A percentile compares a stretch with the other conserved stretches of the same genome.
These are phyloP conservation scores for Populus euphratica DNA, from an alignment of 345 rosid species.

Conservation along the genomic window DNA sequence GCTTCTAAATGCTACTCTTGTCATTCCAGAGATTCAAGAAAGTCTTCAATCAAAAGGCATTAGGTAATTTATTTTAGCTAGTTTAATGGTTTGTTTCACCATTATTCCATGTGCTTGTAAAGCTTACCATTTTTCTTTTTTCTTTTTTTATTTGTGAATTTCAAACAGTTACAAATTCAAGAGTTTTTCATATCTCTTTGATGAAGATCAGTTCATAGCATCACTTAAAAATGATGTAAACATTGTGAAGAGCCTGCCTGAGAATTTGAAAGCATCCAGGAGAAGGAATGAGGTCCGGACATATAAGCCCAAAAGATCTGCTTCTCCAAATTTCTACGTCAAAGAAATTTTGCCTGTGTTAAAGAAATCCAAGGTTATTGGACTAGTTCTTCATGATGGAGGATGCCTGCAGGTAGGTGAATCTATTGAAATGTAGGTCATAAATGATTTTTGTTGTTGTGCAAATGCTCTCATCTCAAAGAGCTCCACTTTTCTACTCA, in stretches of 20 bases:
- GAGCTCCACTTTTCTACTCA: not conserved
- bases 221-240: constrained; percentile 80
- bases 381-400: constrained; percentile 71
- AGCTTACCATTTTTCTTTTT: constrained; percentile 3
- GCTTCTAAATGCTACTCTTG: constrained; percentile 99
- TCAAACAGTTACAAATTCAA: constrained; percentile 67
- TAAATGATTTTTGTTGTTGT: not conserved
- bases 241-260: constrained; percentile 69
- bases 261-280: constrained; percentile 69
- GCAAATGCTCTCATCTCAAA: not conserved
- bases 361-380: constrained; percentile 69
- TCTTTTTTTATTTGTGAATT: constrained; percentile 7
- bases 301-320: constrained; percentile 70
- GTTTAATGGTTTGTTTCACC: constrained; percentile 12
- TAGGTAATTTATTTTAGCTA: constrained; percentile 46
- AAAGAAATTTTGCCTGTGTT: constrained; percentile 72
- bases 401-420: constrained; percentile 83
- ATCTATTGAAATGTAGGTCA: constrained; percentile 1
- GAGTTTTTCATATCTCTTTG: constrained; percentile 92
- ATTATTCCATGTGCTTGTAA: constrained; percentile 3
- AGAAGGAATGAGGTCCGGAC: constrained; percentile 63
- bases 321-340: constrained; percentile 72
- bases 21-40: constrained; percentile 98
- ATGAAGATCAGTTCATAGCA: constrained; percentile 88
- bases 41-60: constrained; percentile 84